Percentiles rank a stretch among this genome's conserved stretches.
phyloP scores from a whole-genome alignment of 2,329 filamentous ascomycete genomes.

The Corniculantispora saksenae region DNA sequence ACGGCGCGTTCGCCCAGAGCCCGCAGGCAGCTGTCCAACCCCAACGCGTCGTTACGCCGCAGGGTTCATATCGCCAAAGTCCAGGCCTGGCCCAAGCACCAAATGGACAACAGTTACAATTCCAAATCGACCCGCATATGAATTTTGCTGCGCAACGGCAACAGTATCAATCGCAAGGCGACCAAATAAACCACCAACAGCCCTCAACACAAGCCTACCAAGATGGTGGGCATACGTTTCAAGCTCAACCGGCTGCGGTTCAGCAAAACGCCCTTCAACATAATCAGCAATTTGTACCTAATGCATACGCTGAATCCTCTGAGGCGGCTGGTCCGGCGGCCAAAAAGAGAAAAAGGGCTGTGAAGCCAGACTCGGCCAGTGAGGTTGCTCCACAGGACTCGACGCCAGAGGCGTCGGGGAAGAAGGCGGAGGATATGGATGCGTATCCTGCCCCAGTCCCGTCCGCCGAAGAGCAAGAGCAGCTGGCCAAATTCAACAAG shows the following conservation, averaged over 20 bases:
- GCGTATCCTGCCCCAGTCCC: slow-evolving; percentile 33
- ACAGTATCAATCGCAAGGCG: slow-evolving; percentile 14
- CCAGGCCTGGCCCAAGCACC: slow-evolving; percentile 29
- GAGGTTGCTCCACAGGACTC: slow-evolving; percentile 31
- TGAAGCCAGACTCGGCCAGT: slow-evolving; percentile 16
- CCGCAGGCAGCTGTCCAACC: slow-evolving; percentile 27
- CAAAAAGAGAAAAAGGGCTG: slow-evolving; percentile 18
- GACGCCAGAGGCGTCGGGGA: slow-evolving; percentile 30
- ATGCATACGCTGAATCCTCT: slow-evolving; percentile 1
- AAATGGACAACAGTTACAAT: slow-evolving; percentile 28
- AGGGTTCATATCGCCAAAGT: slow-evolving; percentile 4
- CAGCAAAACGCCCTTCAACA: slow-evolving; percentile 16
- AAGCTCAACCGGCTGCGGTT: background rate
- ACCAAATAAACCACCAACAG: slow-evolving; percentile 17
- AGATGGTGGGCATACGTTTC: slow-evolving; percentile 2
- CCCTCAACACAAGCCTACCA: background rate
- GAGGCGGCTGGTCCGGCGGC: background rate
- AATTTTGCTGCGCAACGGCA: slow-evolving; percentile 14
- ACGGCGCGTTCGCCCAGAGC: slow-evolving; percentile 24
- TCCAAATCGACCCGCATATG: slow-evolving; percentile 18
- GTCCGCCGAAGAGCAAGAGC: slow-evolving; percentile 35
- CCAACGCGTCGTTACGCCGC: slow-evolving; percentile 22
- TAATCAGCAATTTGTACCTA: slow-evolving; percentile 22
- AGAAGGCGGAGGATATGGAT: slow-evolving; percentile 39
- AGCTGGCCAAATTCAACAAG: slow-evolving; percentile 41